phyloP scores from a whole-genome alignment of 495 filamentous ascomycete genomes.

The Xylaria palmicola region DNA sequence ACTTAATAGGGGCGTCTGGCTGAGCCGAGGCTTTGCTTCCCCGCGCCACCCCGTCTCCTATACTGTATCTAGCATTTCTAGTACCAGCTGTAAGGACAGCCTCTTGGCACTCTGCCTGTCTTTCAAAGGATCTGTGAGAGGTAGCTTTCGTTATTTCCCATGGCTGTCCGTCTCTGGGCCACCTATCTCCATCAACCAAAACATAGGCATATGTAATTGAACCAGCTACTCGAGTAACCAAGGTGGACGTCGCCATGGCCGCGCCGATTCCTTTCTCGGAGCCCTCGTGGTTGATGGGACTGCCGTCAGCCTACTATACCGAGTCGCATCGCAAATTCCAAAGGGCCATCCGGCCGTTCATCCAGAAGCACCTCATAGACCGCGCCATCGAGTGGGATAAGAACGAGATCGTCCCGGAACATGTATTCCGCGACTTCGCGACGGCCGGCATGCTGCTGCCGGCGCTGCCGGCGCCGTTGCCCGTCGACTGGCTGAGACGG shows the following conservation, averaged over 20 bases:
- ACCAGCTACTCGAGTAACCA: background rate
- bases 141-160: no score
- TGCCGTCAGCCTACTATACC: slow-evolving; percentile 70
- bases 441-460: slow-evolving; percentile 63
- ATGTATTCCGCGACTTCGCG: slow-evolving; percentile 62
- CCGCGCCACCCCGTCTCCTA: no score
- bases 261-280: slow-evolving; percentile 64
- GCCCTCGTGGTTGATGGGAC: slow-evolving; percentile 66
- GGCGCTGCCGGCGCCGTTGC: slow-evolving; percentile 64
- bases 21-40: no score
- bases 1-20: no score
- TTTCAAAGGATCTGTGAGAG: no score
- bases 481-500: slow-evolving; percentile 63
- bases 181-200: no score
- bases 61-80: no score
- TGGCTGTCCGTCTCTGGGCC: no score
- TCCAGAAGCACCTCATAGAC: slow-evolving; percentile 57
- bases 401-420: slow-evolving; percentile 57
- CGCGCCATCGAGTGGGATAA: slow-evolving; percentile 68
- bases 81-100: no score
- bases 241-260: background rate
- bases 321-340: slow-evolving; percentile 63
- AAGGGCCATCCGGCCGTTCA: slow-evolving; percentile 63
- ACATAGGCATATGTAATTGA: no score
- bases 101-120: no score